Base-by-base conservation (phyloP, 306 rosid species). In the Coriaria nepalensis region DNA sequence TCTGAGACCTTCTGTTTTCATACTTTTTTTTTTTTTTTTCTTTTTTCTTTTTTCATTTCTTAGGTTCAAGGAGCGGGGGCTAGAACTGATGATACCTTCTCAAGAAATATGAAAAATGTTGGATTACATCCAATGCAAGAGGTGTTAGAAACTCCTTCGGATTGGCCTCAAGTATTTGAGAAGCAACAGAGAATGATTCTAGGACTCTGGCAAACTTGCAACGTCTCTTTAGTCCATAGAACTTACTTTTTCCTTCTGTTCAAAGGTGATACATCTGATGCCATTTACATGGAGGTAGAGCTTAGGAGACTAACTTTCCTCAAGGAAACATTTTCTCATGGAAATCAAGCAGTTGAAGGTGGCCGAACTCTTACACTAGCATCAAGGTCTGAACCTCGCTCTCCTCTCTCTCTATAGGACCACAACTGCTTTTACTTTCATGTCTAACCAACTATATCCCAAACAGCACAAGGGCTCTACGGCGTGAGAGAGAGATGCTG, bases 221-320 rank as follows among this genome's bases (percentile, higher is more conserved):
- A 47, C 33, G 90, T 85, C 8, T 88, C 98, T 11, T 59, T 92
- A 58, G 82, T 86, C 65, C 98, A 92, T 74, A 63, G 98, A 75
- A 85, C 98, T 59, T 92, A 92, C 75, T 92, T 92, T 75, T 79
- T 79, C 75, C 81, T 92, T 77, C 84, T 92, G 58, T 85, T 92
- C 76, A 80, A 65, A 73, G 96, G 96, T 64, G 98, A 92, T 65
- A 82, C 73, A 43, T 12, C 79, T 6, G 98, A 92, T 63, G 85
- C 94, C 69, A 92, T 82, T 69, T 92, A 92, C 79, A 56, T 85
- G 80, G 98, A 82, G 72, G 98, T 92, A 13, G 96, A 92, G 57
- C 85, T 75, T 43, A 73, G 94, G 71, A 77, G 96, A 62, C 69
- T 92, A 45, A 57, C 78, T 65, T 92, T 92, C 69, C 83, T 92